These are phyloP conservation scores for Solanum etuberosum DNA, from an alignment of 257 asterid genomes.

Conservation along the genomic window DNA sequence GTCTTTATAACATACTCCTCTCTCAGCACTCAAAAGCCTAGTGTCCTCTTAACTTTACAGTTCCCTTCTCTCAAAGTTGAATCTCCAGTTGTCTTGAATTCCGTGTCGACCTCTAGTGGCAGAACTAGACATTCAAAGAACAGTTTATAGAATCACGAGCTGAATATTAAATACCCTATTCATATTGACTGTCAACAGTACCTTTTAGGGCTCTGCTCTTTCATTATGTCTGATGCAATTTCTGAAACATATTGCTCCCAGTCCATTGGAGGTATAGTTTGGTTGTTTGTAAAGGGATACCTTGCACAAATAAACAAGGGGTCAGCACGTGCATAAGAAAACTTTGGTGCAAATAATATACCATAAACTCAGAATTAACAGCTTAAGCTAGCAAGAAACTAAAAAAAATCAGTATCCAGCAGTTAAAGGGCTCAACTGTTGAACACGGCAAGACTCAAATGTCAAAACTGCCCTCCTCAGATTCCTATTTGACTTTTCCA, in stretches of 20 bases:
- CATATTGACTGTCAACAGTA: conserved; percentile 14
- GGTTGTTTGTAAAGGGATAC: conserved; percentile 78
- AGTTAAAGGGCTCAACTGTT: conserved; percentile 51
- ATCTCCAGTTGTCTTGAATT: not conserved
- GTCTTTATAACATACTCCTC: not conserved
- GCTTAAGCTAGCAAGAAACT: not conserved
- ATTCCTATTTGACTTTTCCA: conserved; percentile 78
- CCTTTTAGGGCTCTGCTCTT: conserved; percentile 98
- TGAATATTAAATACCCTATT: not conserved
- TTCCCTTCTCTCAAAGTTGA: not conserved
- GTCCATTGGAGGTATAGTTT: conserved; percentile 79
- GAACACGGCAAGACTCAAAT: conserved; percentile 91
- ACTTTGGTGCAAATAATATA: not conserved
- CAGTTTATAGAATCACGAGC: not conserved
- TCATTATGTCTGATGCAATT: conserved; percentile 80
- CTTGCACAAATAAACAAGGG: conserved; percentile 21
- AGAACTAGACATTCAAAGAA: not conserved
- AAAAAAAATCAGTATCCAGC: not conserved
- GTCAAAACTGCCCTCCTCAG: conserved; percentile 85
- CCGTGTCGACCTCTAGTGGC: not conserved
- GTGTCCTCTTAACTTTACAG: not conserved
- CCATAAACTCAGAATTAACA: not conserved
- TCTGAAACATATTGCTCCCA: conserved; percentile 96
- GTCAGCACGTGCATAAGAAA: not conserved
- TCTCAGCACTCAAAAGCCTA: not conserved